Evolutionary conservation across 1,139 yeast genomes (phyloP), one percentile per base, ranked within the genome.

Genomic region (Blastobotrys illinoisensis): DNA sequence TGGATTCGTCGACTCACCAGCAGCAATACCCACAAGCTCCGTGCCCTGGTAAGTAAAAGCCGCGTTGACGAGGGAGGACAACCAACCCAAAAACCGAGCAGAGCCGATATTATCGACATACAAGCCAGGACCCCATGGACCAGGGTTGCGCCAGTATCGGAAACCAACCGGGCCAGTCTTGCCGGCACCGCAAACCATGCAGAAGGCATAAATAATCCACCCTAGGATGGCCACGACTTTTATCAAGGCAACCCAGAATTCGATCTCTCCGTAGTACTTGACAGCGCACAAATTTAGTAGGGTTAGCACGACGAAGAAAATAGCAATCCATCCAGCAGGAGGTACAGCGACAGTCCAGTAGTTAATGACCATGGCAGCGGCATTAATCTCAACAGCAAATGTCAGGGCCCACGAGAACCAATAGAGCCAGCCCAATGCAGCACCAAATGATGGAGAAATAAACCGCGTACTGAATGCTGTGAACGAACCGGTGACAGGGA

Each of bases 391-490:
- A 57, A 88, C 81, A 5, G 95, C 88, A 71, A 81, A 86, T 1
- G 96, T 86, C 60, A 86, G 83, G 54, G 89, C 88, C 93, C 95
- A 88, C 19, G 87, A 81, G 70, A 86, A 87, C 91, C 93, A 87
- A 69, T 88, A 89, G 72, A 82, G 78, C 81, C 88, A 88, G 54
- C 93, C 95, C 63, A 84, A 83, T 49, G 95, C 83, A 55, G 87
- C 88, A 59, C 95, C 95, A 55, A 86, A 73, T 80, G 69, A 62
- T 24, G 62, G 60, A 28, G 64, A 64, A 11, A 66, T 64, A 76
- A 87, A 87, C 65, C 90, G 53, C 16, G 62, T 61, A 44, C 64
- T 57, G 49, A 62, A 64, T n/a, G 67, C 63, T 3, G 70, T 64
- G 40, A 66, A 62, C 3, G 65, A 62, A 61, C 71, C 71, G 26